Evolutionary conservation across 495 filamentous ascomycete species (phyloP), one percentile per base, ranked within the genome.

Genomic region (Trichoderma erinaceum): DNA sequence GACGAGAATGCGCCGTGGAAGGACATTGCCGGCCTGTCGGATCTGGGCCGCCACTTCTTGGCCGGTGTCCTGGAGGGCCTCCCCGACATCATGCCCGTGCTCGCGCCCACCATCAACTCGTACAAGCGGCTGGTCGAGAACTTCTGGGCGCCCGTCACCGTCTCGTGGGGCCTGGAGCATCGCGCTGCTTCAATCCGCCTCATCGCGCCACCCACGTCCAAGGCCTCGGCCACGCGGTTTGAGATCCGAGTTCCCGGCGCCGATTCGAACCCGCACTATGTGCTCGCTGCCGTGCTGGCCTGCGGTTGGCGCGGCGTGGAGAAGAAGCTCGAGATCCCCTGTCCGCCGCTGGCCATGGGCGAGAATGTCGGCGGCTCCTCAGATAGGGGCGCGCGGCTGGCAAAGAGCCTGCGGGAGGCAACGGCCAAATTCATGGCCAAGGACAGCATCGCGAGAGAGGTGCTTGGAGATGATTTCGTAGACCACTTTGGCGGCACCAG

Each of bases 61-160:
- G 95, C 95, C 0, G 96, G 96, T 8, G 77, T 99, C 1, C 80
- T 99, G 0, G 89, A 92, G 6, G 95, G 93, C 0, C 81, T 98
- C 4, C 92, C 95, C 15, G 93, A 97, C 70, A 86, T 99, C 68
- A 99, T 99, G 95, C 96, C 96, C 1, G 76, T 97, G 65, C 80
- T 98, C 12, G 96, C 93, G 2, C 95, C 95, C 1, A 99, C 92
- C 6, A 85, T 99, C 75, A 99, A 99, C 78, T 93, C 90, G 69
- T 99, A 98, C 81, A 99, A 99, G 75, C 89, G 96, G 1, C 84
- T 99, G 2, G 95, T 99, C 13, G 95, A 99, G 82, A 98, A 98
- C 75, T 97, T 97, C 79, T 98, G 96, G 96, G 95, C 95, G 0
- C 95, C 95, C 0, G 94, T 99, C 7, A 97, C 93, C 0, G 95